phyloP scores from a whole-genome alignment of 2,329 filamentous ascomycete genomes.

The Pseudophaeomoniella oleicola region DNA sequence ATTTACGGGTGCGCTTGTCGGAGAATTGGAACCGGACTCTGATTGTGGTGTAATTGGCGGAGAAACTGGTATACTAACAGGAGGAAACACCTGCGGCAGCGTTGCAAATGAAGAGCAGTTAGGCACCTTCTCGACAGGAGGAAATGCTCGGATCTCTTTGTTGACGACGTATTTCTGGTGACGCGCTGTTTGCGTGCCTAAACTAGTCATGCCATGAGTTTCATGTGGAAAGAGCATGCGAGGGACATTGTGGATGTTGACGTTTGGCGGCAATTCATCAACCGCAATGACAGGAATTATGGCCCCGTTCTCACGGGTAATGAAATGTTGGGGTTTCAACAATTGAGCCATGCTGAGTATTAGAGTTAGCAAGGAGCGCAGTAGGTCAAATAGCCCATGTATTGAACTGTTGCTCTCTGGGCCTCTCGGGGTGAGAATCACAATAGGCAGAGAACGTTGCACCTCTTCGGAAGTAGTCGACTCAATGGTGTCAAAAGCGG shows the following conservation, averaged over 20 bases:
- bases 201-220: conserved; percentile 27
- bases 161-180: conserved; percentile 21
- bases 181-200: conserved; percentile 20
- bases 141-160: conserved; percentile 2
- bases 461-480: no score
- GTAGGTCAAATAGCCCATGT: no score
- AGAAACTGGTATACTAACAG: background rate
- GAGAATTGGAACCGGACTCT: background rate
- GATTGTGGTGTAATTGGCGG: background rate
- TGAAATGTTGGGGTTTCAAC: conserved; percentile 25
- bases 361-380: no score
- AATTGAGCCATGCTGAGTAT: conserved; percentile 11
- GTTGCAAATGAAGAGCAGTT: background rate
- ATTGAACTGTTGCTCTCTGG: no score
- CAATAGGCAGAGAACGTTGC: no score
- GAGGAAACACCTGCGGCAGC: background rate
- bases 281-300: conserved; percentile 28
- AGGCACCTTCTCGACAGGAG: background rate
- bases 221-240: conserved; percentile 20
- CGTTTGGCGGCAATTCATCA: conserved; percentile 26
- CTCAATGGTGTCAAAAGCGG: no score
- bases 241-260: conserved; percentile 22
- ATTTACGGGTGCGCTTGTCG: background rate
- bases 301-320: conserved; percentile 24
- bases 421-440: no score